Evolutionary conservation across 108 stramenopile species (phyloP).

Genomic region (Pseudonitzschia multistriata): DNA sequence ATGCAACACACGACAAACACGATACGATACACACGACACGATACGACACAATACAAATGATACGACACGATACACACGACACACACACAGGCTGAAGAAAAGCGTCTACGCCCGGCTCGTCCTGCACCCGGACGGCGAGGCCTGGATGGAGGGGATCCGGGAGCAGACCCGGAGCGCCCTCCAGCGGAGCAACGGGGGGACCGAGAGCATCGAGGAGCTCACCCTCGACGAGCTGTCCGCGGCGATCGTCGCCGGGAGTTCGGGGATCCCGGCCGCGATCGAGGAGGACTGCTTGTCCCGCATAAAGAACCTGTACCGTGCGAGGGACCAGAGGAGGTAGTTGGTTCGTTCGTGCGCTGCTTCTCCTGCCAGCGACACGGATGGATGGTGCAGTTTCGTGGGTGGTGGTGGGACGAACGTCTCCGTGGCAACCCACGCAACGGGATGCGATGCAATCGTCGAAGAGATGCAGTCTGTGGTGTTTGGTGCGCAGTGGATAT

Average conservation of each 20-base stretch:
- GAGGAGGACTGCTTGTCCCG: not conserved
- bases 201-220: constrained; percentile 16
- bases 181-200: constrained; percentile 24
- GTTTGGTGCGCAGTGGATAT: too few species aligned
- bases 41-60: not conserved
- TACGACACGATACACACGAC: not conserved
- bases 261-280: not conserved
- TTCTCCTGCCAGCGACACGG: too few species aligned
- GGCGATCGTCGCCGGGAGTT: not conserved
- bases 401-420: too few species aligned
- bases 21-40: not conserved
- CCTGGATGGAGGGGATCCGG: constrained; percentile 35
- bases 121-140: constrained; percentile 15
- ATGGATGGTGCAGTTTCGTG: too few species aligned
- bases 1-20: too few species aligned
- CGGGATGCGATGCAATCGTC: too few species aligned
- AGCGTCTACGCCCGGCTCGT: constrained; percentile 23
- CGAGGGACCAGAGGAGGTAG: not conserved
- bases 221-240: constrained; percentile 32
- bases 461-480: too few species aligned
- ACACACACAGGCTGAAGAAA: constrained; percentile 19
- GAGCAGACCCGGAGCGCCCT: constrained; percentile 18
- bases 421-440: too few species aligned
- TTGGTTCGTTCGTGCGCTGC: not conserved
- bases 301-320: not conserved